Conservation (phyloP, 805 yeast species). For the Saturnispora hagleri region DNA sequence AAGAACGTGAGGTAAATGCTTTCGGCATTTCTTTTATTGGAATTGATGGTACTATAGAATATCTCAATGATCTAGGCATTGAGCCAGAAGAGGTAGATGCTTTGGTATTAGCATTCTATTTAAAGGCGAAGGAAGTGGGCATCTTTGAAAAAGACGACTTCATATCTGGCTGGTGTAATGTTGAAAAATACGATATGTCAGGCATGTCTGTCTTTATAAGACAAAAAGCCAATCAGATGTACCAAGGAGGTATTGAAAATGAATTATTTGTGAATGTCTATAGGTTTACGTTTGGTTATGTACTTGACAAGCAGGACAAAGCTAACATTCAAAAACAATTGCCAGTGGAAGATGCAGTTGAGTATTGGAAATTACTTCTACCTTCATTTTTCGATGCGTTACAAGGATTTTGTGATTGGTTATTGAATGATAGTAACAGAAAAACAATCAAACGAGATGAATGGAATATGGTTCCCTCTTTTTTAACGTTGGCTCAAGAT, state of each 20-base stretch:
- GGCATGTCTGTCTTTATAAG: constrained; percentile 39
- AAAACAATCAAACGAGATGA: constrained; percentile 57
- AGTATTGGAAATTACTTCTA: constrained; percentile 71
- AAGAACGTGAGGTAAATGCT: constrained; percentile 17
- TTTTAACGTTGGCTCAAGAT: constrained; percentile 6
- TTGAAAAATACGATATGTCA: constrained; percentile 23
- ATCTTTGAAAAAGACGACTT: constrained; percentile 43
- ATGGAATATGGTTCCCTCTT: constrained; percentile 58
- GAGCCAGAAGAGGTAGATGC: constrained; percentile 70
- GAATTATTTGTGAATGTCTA: constrained; percentile 51
- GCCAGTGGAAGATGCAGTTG: constrained; percentile 51
- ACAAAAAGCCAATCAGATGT: constrained; percentile 14
- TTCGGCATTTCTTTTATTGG: constrained; percentile 39
- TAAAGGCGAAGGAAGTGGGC: constrained; percentile 62
- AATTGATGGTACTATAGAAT: constrained; percentile 67
- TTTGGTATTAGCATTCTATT: constrained; percentile 58
- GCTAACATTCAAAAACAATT: constrained; percentile 30
- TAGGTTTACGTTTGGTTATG: constrained; percentile 59
- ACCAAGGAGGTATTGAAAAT: constrained; percentile 27
- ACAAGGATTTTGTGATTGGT: constrained; percentile 47
- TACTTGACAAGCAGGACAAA: constrained; percentile 48
- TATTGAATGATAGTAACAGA: constrained; percentile 27
- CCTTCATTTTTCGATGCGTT: constrained; percentile 23
- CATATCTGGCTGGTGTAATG: constrained; percentile 47
- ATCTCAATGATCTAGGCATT: constrained; percentile 56